Evolutionary conservation across 2,329 filamentous ascomycete genomes (phyloP), one percentile per base, ranked within the genome.

Genomic region (Monosporascus sp.): DNA sequence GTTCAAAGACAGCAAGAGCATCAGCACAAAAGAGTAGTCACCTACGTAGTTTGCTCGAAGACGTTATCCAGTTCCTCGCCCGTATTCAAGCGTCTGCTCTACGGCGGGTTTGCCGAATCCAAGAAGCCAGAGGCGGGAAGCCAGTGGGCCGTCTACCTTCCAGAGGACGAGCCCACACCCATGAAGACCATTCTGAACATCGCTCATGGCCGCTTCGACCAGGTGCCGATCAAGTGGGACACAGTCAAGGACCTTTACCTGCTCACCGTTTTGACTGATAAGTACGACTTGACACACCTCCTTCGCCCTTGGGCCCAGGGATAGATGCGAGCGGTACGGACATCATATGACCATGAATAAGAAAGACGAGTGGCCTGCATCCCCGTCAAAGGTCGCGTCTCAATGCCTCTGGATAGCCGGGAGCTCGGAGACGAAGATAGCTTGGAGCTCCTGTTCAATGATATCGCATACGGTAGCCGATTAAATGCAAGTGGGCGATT

Each of bases 131-230:
- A 48, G 17, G 49, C 31, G 9, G 39, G 45, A 5, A 46, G 51
- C 1, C 56, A 65, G 11, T 66, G 63, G 65, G 41, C 45, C 6
- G 54, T 65, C 5, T 48, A 54, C 7, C 57, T 70, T 22, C 67
- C 67, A 9, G 66, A 67, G n/a, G 68, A 69, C 47, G 52, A 65
- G 8, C 59, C 67, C 5, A 55, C 55, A 35, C 58, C 65, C 0
- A 61, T 68, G 58, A 47, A 57, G 6, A 59, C 62, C n/a, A 37
- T 70, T n/a, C 50, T 70, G 15, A 61, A 64, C 48, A 68, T 70
- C 14, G 60, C 68, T 14, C 68, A 70, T 35, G 53, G 60, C 17
- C 59, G 55, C 8, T 63, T 66, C 37, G 58, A 65, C 3, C 51
- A 55, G 11, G 49, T 68, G 1, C 62, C 63, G 1, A 47, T 52